These are phyloP conservation scores for Myriosclerotinia curreyana DNA, from an alignment of 2,329 filamentous ascomycete genomes.

Conservation along the genomic window DNA sequence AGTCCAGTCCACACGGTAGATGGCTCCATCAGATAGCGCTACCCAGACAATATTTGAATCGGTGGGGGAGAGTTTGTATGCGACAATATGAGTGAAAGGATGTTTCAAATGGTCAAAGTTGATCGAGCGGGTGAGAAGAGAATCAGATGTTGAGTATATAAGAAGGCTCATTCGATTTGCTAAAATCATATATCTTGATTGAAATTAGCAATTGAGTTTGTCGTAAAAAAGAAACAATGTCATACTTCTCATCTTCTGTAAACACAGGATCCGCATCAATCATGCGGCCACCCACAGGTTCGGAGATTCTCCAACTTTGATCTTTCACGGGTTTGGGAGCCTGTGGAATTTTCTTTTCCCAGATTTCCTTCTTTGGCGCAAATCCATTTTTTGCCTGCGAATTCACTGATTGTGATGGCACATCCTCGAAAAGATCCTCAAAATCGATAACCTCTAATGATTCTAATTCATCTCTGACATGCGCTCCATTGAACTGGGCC, in stretches of 20 bases:
- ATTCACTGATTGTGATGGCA: constrained; percentile 11
- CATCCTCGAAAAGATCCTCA: constrained; percentile 27
- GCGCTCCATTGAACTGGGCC: constrained; percentile 28
- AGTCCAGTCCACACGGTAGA: constrained; percentile 60
- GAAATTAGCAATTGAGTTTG: constrained; percentile 25
- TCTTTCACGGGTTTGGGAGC: constrained; percentile 26
- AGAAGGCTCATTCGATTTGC: constrained; percentile 72
- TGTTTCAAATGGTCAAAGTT: constrained; percentile 39
- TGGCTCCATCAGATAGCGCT: constrained; percentile 54
- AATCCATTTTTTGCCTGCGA: not conserved
- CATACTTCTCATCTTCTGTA: constrained; percentile 58
- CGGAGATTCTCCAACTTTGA: constrained; percentile 56
- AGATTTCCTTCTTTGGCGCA: constrained; percentile 21
- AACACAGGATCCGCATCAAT: constrained; percentile 63
- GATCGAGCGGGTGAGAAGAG: constrained; percentile 73
- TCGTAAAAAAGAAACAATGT: constrained; percentile 32
- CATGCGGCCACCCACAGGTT: constrained; percentile 64
- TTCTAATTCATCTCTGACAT: constrained; percentile 22
- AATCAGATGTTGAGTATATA: constrained; percentile 77
- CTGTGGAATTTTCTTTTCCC: constrained; percentile 17
- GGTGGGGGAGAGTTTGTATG: constrained; percentile 44
- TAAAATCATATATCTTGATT: constrained; percentile 63
- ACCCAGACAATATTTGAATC: constrained; percentile 55
- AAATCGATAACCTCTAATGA: constrained; percentile 16
- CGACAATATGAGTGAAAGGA: constrained; percentile 39